Evolutionary conservation across 352 stramenopile genomes (phyloP), one percentile per base, ranked within the genome.

Genomic region (Phytophthora niederhauseri): DNA sequence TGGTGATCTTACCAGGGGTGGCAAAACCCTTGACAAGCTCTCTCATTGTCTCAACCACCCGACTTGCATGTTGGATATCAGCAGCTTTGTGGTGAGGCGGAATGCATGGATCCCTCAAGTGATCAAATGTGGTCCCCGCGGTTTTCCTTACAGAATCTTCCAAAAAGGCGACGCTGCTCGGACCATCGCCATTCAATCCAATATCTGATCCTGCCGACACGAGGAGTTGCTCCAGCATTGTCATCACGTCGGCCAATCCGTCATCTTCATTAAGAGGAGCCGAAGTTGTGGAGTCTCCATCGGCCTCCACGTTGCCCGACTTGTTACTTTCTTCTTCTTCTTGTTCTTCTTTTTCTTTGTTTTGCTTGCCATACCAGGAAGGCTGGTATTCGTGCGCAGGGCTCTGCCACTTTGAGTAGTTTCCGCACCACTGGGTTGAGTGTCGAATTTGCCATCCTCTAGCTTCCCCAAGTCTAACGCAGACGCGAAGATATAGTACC

Each of bases 401-500:
- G 11, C 9, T 41, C 14, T n/a, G n/a, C n/a, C n/a, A n/a, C n/a
- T n/a, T n/a, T n/a, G n/a, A n/a, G n/a, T 15, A 6, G 34, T 6
- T 41, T 41, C 34, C 34, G 34, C 14, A 15, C 14, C 14, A 41
- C 34, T 41, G 6, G 34, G 17, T 11, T 41, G 2, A 17, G 4
- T 4, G 34, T 15, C 15, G 9, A 17, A 17, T 26, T 7, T 45
- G 3, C 60, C 61, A 49, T 60, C 70, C n/a, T 59, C 55, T 63
- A 62, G 41, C 1, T 14, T 26, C 11, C 48, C 67, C 31, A 66
- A 66, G 41, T 70, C 61, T 7, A 56, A 61, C 6, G 43, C 14
- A 6, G 41, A 30, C 3, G 61, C 38, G n/a, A 69, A 61, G 17
- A 60, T 20, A n/a, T 65, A 69, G 43, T 70, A 74, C 15, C 46